Evolutionary conservation across 768 basidiomycete genomes (phyloP), one percentile per base, ranked within the genome.

Genomic region (Lactarius trivialis): DNA sequence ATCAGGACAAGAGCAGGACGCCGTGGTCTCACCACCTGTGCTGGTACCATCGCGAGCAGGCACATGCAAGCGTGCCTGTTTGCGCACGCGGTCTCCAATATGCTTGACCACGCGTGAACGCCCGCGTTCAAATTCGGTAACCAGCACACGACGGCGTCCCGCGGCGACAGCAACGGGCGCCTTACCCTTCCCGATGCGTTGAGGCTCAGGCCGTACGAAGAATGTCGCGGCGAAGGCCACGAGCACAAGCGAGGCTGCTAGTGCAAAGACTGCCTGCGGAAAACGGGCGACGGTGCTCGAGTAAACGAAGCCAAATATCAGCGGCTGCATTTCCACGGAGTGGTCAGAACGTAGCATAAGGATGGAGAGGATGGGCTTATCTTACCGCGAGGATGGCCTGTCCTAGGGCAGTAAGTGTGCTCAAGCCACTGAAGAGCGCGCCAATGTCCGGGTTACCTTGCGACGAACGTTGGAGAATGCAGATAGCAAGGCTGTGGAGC

Each of bases 401-500:
- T 0, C 84, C 84, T 9, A 84, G 71, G 0, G 89, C 85, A 57
- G 84, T 81, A 48, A 91, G 70, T 17, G 88, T 81, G 2, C 86
- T 84, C 60, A 91, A 75, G 1, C 87, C 87, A 15, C 88, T 88
- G 58, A 91, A 89, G 39, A 91, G 69, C 24, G 82, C 78, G 0
- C 89, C 89, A 1, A 70, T 64, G 7, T 72, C 71, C 41, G 74
- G 70, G 32, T 68, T 70, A 7, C 78, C 76, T 24, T 74, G 72
- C 37, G 70, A 71, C 49, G 55, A 62, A 59, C 64, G 68, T 61
- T 78, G 76, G n/a, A 82, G 64, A n/a, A 88, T 77, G 67, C 82
- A 87, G 5, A 91, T 76, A 0, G 88, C 89, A 9, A 92, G 76
- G n/a, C 86, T 88, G 63, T 90, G 85, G 56, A 83, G 71, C 0